These are phyloP conservation scores for Rhizopogon parksii DNA, from an alignment of 1,284 basidiomycete genomes.

Conservation along the genomic window DNA sequence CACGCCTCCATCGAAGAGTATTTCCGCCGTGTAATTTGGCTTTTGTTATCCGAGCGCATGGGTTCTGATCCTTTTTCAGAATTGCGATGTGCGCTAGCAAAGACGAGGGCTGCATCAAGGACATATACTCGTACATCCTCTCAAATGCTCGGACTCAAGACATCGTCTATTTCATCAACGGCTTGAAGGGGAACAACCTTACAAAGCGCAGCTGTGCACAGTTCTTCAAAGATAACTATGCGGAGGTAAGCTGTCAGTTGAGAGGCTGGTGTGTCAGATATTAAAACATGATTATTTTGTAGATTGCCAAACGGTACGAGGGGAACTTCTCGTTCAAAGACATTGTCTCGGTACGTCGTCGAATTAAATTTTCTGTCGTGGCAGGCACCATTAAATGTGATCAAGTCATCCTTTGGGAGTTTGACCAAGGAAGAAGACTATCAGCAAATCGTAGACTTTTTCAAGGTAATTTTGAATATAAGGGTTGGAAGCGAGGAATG, in stretches of 20 bases:
- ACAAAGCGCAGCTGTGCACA: conserved; percentile 30
- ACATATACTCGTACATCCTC: conserved; percentile 44
- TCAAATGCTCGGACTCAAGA: conserved; percentile 48
- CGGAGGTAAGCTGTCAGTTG: conserved; percentile 38
- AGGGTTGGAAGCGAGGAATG: not conserved
- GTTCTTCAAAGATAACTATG: conserved; percentile 57
- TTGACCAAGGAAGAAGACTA: conserved; percentile 70
- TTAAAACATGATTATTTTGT: conserved; percentile 15
- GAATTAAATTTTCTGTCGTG: not conserved
- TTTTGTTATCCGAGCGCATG: not conserved
- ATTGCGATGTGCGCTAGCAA: conserved; percentile 30
- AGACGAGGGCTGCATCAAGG: conserved; percentile 36
- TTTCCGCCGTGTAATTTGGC: conserved; percentile 59
- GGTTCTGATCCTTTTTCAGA: conserved; percentile 4
- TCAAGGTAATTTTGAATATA: conserved; percentile 39
- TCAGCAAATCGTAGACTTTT: conserved; percentile 59
- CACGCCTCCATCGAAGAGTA: conserved; percentile 62
- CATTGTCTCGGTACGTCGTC: conserved; percentile 41
- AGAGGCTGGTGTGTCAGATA: not conserved
- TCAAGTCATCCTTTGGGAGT: conserved; percentile 49
- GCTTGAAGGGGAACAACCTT: conserved; percentile 31
- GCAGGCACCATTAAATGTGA: not conserved
- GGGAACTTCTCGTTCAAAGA: conserved; percentile 55
- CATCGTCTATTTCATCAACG: conserved; percentile 36
- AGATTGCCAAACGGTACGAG: conserved; percentile 69